A percentile compares a stretch with the other conserved stretches of the same genome.
These are phyloP conservation scores for Nemania bipapillata DNA, from an alignment of 2,329 filamentous ascomycete species.

Conservation along the genomic window DNA sequence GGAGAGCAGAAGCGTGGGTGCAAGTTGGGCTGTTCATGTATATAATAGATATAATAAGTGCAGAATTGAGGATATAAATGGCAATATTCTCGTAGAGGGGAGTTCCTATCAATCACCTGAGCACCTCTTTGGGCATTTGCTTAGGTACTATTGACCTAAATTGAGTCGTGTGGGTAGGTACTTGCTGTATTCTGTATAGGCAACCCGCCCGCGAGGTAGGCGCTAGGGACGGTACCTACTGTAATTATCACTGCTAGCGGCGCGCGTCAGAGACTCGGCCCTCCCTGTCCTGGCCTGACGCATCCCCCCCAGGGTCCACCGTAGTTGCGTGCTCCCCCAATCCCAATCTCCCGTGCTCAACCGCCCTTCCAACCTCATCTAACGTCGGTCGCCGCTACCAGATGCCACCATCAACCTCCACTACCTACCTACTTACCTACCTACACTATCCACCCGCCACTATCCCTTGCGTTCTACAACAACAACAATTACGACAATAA, in stretches of 20 bases:
- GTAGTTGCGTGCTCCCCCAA: constrained; percentile 30
- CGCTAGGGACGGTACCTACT: not conserved
- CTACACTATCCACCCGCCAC: constrained; percentile 20
- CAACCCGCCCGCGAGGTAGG: no score
- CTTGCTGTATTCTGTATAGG: not conserved
- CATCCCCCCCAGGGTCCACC: constrained; percentile 22
- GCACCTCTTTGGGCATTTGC: not conserved
- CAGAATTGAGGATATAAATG: not conserved
- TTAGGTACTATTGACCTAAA: no score
- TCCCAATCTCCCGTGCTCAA: constrained; percentile 30
- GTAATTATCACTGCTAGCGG: constrained; percentile 16
- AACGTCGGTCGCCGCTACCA: constrained; percentile 29
- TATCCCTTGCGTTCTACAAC: constrained; percentile 14
- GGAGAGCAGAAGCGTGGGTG: no score
- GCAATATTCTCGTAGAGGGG: constrained; percentile 2
- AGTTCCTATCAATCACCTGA: not conserved
- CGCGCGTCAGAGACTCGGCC: constrained; percentile 27
- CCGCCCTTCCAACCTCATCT: constrained; percentile 36
- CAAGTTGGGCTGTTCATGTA: not conserved
- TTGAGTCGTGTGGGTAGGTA: not conserved
- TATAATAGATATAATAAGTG: not conserved
- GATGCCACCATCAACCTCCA: constrained; percentile 29
- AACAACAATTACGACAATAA: constrained; percentile 19
- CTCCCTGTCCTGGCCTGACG: constrained; percentile 23
- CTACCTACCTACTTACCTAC: no score